These are phyloP conservation scores for Metarhizium guizhouense DNA, from an alignment of 2,329 filamentous ascomycete species.

Conservation along the genomic window DNA sequence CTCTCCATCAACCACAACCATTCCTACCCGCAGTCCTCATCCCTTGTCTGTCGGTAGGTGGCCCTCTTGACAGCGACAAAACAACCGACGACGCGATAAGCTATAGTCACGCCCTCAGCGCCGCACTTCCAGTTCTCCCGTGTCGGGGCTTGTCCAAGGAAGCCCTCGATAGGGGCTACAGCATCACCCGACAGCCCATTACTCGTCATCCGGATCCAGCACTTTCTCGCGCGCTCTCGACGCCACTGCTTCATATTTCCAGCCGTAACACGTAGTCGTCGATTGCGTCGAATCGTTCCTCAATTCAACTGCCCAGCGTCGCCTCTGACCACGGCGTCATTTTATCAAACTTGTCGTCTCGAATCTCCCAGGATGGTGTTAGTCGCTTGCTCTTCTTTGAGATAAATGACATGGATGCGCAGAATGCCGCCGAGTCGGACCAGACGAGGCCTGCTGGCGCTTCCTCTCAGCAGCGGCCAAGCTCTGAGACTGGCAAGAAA, in stretches of 20 bases:
- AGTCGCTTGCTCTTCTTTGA: constrained; percentile 37
- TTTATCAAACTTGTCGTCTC: constrained; percentile 6
- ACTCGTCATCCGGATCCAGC: neutral
- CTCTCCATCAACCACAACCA: neutral
- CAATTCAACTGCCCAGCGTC: neutral
- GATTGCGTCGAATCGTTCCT: neutral
- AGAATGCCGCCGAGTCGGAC: constrained; percentile 56
- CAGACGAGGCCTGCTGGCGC: constrained; percentile 48
- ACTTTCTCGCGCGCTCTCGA: constrained; percentile 1
- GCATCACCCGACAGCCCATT: constrained; percentile 2
- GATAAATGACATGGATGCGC: constrained; percentile 62
- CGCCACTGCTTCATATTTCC: neutral
- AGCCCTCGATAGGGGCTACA: constrained; percentile 7
- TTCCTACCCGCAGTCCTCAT: neutral
- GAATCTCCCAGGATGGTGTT: constrained; percentile 48
- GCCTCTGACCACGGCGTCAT: constrained; percentile 6
- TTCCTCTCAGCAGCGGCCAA: constrained; percentile 37
- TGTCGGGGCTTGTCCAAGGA: neutral
- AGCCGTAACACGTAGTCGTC: neutral
- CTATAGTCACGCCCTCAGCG: neutral
- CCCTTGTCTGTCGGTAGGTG: neutral
- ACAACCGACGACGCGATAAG: neutral
- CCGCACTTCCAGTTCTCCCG: neutral
- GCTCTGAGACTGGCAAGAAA: constrained; percentile 14
- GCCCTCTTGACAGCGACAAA: neutral